These are phyloP conservation scores for Stachybotrys chartarum DNA, from an alignment of 2,329 filamentous ascomycete genomes.

Conservation along the genomic window DNA sequence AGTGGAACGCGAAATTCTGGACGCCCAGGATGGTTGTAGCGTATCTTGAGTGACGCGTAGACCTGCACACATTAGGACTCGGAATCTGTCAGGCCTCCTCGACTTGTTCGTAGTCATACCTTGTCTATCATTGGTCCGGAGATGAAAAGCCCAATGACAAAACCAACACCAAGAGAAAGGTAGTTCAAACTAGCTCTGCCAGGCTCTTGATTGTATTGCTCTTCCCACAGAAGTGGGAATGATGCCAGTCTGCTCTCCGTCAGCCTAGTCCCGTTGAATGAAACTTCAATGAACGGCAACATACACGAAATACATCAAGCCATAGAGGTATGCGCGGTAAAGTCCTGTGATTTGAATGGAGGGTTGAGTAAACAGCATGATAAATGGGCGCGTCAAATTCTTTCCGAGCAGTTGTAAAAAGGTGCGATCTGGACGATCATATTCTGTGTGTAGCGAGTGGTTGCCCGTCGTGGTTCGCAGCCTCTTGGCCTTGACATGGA, in stretches of 20 bases:
- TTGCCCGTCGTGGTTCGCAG: slow-evolving; percentile 22
- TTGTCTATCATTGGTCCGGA: slow-evolving; percentile 34
- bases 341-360: slow-evolving; percentile 41
- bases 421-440: slow-evolving; percentile 15
- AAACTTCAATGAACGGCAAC: slow-evolving; percentile 4
- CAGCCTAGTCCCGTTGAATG: neutral
- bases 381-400: slow-evolving; percentile 36
- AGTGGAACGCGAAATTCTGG: slow-evolving; percentile 27
- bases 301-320: slow-evolving; percentile 44
- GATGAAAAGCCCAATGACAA: slow-evolving; percentile 47
- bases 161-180: slow-evolving; percentile 42
- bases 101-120: slow-evolving; percentile 7
- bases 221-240: slow-evolving; percentile 40
- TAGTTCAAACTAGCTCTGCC: slow-evolving; percentile 44
- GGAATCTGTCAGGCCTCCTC: neutral
- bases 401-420: slow-evolving; percentile 15
- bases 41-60: slow-evolving; percentile 16
- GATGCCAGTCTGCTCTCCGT: slow-evolving; percentile 33
- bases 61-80: slow-evolving; percentile 9
- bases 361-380: slow-evolving; percentile 42
- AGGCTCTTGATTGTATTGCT: slow-evolving; percentile 37
- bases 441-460: slow-evolving; percentile 16
- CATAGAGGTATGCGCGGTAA: slow-evolving; percentile 43
- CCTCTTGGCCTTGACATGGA: slow-evolving; percentile 16
- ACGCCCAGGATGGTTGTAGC: slow-evolving; percentile 16